These are phyloP conservation scores for Amauroascus niger DNA, from an alignment of 2,329 filamentous ascomycete species.

Conservation along the genomic window DNA sequence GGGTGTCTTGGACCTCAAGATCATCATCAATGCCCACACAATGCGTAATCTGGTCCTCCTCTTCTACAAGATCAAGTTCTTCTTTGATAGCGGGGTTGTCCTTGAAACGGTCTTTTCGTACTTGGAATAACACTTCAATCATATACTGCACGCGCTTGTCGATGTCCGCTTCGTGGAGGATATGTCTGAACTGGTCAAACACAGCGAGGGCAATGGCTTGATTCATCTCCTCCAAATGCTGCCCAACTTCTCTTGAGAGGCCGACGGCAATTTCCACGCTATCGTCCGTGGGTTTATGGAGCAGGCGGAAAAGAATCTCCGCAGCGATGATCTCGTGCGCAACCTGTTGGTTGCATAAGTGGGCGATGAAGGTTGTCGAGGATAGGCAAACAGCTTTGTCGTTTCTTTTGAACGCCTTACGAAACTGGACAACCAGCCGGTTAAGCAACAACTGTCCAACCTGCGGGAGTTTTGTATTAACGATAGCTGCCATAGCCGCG, in stretches of 20 bases:
- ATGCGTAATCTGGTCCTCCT: constrained; percentile 97
- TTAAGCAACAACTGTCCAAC: constrained; percentile 85
- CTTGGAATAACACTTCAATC: constrained; percentile 95
- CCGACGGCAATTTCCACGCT: constrained; percentile 96
- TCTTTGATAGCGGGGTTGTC: constrained; percentile 85
- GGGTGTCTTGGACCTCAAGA: constrained; percentile 70
- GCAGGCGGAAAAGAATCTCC: constrained; percentile 80
- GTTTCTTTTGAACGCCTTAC: constrained; percentile 90
- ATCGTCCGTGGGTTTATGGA: constrained; percentile 94
- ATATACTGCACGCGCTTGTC: constrained; percentile 99
- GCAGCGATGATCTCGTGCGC: constrained; percentile 87
- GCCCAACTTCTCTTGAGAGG: constrained; percentile 82
- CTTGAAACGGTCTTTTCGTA: constrained; percentile 92
- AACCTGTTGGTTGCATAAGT: constrained; percentile 92
- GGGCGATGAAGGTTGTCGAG: constrained; percentile 87
- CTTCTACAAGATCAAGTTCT: constrained; percentile 89
- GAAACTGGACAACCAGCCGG: constrained; percentile 79
- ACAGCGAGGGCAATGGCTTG: constrained; percentile 76
- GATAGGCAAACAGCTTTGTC: constrained; percentile 94
- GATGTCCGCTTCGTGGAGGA: constrained; percentile 91
- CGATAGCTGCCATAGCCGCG: constrained; percentile 87
- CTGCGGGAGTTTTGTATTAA: constrained; percentile 93
- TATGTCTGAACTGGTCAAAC: constrained; percentile 91
- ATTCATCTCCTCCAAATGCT: constrained; percentile 94
- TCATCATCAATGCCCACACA: constrained; percentile 71